These are phyloP conservation scores for Asparagopsis taxiformis DNA, from an alignment of 31 red algal species.

Conservation along the genomic window DNA sequence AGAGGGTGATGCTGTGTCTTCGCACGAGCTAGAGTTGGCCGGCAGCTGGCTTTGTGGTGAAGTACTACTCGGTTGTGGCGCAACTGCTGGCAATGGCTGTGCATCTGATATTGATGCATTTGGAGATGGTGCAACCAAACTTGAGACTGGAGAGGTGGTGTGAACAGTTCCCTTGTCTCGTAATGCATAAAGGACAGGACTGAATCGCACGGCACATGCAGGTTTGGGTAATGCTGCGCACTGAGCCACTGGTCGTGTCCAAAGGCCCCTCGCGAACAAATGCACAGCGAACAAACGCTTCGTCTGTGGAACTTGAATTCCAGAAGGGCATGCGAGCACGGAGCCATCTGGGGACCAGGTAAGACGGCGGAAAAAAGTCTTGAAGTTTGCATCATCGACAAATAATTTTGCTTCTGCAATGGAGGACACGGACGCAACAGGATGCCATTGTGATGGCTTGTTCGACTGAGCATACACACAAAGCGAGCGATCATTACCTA, in stretches of 20 bases:
- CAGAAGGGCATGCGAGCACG: slow-evolving; percentile 74
- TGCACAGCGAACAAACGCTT: slow-evolving; percentile 47
- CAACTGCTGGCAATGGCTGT: not conserved
- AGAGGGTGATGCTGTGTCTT: too few species aligned
- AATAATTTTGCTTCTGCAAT: slow-evolving; percentile 32
- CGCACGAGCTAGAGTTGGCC: too few species aligned
- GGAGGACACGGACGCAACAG: slow-evolving; percentile 13
- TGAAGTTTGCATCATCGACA: slow-evolving; percentile 25
- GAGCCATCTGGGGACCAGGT: slow-evolving; percentile 80
- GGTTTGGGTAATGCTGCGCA: slow-evolving; percentile 46
- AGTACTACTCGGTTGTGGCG: not conserved
- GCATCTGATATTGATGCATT: not conserved
- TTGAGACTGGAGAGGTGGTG: not conserved
- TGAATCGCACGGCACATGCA: slow-evolving; percentile 48
- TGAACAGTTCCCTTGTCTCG: slow-evolving; percentile 5
- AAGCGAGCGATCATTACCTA: slow-evolving; percentile 69
- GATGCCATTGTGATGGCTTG: slow-evolving; percentile 22
- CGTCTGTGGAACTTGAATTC: slow-evolving; percentile 14
- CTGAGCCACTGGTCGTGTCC: slow-evolving; percentile 46
- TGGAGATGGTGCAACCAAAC: not conserved
- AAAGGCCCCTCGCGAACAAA: slow-evolving; percentile 65
- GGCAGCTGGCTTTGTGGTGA: too few species aligned
- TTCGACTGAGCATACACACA: slow-evolving; percentile 49
- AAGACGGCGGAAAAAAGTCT: slow-evolving; percentile 72
- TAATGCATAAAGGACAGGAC: slow-evolving; percentile 57